Base-by-base conservation (phyloP, 2,329 filamentous ascomycete genomes). In the Beauveria caledonica region DNA sequence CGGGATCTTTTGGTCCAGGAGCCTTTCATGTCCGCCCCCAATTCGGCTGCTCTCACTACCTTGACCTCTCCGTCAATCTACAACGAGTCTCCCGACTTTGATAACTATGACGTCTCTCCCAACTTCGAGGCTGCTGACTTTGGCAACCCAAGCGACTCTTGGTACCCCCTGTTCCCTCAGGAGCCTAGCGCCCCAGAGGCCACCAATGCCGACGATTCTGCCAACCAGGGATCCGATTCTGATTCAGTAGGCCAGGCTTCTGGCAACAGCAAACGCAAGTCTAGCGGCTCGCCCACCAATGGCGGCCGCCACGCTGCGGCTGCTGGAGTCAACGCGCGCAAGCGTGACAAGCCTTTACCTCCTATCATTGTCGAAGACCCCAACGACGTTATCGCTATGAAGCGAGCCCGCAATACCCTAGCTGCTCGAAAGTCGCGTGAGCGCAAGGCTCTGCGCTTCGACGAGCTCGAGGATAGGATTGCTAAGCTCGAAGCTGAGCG, bases 341-440 rank as follows among this genome's bases (percentile, higher is more conserved):
- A 89, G 72, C 88, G 90, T 64, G 86, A 90, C 70, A 93, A 92
- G 80, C 86, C 88, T 64, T 78, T 96, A 60, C 87, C 89, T 64
- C 86, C 87, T 7, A 92, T 96, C 71, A 77, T 88, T 63, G 83
- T 92, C 42, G 84, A 87, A 29, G 90, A 97, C 66, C 83, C 86
- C 1, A 76, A 68, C 46, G 92, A 97, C 69, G 83, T 82, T 10
- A 73, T 88, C n/a, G 91, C 90, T 21, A 84, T 92, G 80, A 97
- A 97, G 86, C 89, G 93, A 72, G 92, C 92, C 55, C 88, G 92
- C 66, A 97, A 97, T 74, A 96, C 92, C 9, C 83, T 95, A 72
- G 93, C 93, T 19, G 93, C 93, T 68, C 91, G 93, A 66, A 96
- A 96, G 77, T 96, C 92, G 62, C 87, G 93, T 57, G 87, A 91